Evolutionary conservation across 2,329 filamentous ascomycete genomes (phyloP).

Genomic region (Hortaea sp.): DNA sequence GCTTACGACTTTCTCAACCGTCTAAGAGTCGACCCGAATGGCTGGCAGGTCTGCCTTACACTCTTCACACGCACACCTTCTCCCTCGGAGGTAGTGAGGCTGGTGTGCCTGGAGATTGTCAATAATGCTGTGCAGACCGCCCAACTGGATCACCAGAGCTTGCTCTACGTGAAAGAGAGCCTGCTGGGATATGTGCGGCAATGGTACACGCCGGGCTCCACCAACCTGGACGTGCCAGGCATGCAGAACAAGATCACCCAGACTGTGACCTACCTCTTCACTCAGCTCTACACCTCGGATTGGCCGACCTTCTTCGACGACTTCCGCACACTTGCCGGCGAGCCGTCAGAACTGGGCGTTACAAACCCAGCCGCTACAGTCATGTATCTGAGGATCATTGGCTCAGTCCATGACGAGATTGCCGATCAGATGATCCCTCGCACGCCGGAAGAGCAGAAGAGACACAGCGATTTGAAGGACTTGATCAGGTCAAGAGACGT

Average conservation of each 20-base stretch:
- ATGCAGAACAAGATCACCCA: conserved; percentile 97
- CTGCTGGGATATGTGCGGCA: conserved; percentile 72
- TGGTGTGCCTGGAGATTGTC: conserved; percentile 84
- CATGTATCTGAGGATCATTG: conserved; percentile 79
- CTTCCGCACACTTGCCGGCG: conserved; percentile 65
- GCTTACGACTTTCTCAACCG: conserved; percentile 72
- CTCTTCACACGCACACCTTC: conserved; percentile 72
- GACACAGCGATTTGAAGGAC: conserved; percentile 86
- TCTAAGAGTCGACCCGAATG: conserved; percentile 69
- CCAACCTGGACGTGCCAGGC: conserved; percentile 56
- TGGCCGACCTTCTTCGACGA: conserved; percentile 92
- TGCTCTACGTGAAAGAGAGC: conserved; percentile 68
- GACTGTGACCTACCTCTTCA: conserved; percentile 88
- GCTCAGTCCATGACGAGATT: conserved; percentile 93
- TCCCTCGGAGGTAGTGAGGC: conserved; percentile 72
- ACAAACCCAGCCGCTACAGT: conserved; percentile 69
- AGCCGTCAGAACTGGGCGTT: conserved; percentile 41
- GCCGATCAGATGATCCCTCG: conserved; percentile 81
- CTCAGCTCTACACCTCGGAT: conserved; percentile 69
- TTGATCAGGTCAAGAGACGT: conserved; percentile 78
- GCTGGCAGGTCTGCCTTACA: conserved; percentile 79
- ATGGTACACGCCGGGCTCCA: conserved; percentile 52
- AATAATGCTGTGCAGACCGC: conserved; percentile 82
- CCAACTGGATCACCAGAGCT: conserved; percentile 59
- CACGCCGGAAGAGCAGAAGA: conserved; percentile 67